Base-by-base conservation (phyloP, 2,329 filamentous ascomycete species). In the Coniochaeta sp. region DNA sequence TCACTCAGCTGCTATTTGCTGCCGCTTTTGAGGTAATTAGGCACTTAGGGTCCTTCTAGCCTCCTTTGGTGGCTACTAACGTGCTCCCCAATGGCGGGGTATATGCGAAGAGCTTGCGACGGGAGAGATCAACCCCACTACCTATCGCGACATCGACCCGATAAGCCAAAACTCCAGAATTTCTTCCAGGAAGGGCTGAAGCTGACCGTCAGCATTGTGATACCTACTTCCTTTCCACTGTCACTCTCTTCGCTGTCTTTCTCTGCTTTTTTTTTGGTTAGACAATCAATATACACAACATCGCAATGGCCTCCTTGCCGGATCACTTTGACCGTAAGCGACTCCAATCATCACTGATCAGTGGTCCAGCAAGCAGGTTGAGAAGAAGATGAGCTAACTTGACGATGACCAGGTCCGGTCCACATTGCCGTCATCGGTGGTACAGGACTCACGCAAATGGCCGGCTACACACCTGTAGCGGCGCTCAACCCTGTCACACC, bases 341-440 rank as follows among this genome's bases (percentile, higher is more conserved):
- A 28, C 28, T 1, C 5, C 36, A 24, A n/a, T 12, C 58, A 34
- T 56, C 19, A 33, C 16, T 6, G 5, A 31, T 9, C 47, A 12
- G 3, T 43, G 58, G 60, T n/a, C 16, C 34, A 36, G 5, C 16
- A n/a, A 19, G 31, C 34, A 52, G 6, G n/a, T 6, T 22, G 8
- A 11, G 24, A 3, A 24, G n/a, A 9, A 57, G 31, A 22, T 8
- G 24, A 58, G 63, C 59, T 60, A 47, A 59, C 44, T n/a, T 58
- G 55, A 50, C 55, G 26, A 22, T 50, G 38, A 57, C 17, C 50
- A 89, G 87, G 81, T 59, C 83, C 87, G 59, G 87, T 96, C 69
- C 85, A 87, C 67, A 95, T 97, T 70, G 93, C 89, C 72, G 89
- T 96, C 60, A 92, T 96, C 67, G 93, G 93, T 74, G 95, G 95